Base-by-base conservation (phyloP, 2,329 filamentous ascomycete genomes). In the Fusarium guadeloupense region DNA sequence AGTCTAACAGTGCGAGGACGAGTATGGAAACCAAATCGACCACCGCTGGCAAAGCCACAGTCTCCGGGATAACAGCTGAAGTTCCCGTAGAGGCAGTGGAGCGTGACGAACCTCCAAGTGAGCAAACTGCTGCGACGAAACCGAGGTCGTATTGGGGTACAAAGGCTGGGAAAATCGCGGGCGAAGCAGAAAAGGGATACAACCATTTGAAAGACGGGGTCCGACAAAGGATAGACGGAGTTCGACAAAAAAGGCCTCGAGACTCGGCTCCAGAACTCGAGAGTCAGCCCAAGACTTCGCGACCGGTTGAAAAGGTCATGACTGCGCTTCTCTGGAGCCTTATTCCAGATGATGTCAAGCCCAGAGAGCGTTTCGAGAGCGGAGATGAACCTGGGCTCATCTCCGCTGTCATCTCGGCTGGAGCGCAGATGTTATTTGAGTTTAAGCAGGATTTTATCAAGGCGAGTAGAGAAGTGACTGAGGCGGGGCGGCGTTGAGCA, bases 301-400 rank as follows among this genome's bases (percentile, higher is more conserved):
- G 16, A 14, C 9, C 10, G 1, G 13, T 21, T 20, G 43, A 60
- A 16, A 45, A 59, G 2, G 14, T 42, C n/a, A 8, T 13, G 16
- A 2, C n/a, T 34, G 28, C 7, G 14, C 12, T 64, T 39, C 42
- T 64, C 20, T 56, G 38, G 45, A 14, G 13, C 12, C 34, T 57
- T 7, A 13, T 40, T 25, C 39, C 21, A 12, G 20, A 41, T 8
- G 17, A 53, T 19, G 28, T 28, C 10, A 56, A 34, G 6, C 19
- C 45, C 2, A 42, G 35, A 6, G 19, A 42, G 23, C 10, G 30
- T 3, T 35, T 16, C 6, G 19, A 31, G 33, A 23, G n/a, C 2
- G 37, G 4, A n/a, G 23, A 42, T 12, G 20, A 9, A 9, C 37
- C 44, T 9, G 4, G 9, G 5, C 10, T 12, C 25, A 26, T 26